Percentiles rank a stretch among this genome's conserved stretches.
phyloP scores from a whole-genome alignment of 768 basidiomycete genomes.

The Pulveroboletus sp. region DNA sequence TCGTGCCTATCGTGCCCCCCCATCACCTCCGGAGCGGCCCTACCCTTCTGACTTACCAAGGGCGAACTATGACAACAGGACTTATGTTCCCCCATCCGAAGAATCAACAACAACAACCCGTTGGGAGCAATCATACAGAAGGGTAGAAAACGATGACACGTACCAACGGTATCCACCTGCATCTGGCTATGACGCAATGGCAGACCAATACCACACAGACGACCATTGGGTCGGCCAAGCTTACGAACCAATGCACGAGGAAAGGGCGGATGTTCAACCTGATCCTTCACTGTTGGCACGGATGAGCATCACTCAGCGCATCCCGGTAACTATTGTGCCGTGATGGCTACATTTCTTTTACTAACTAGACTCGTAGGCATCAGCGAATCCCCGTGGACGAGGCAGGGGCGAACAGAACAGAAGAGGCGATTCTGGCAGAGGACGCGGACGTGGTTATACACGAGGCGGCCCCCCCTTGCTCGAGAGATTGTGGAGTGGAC shows the following conservation, averaged over 20 bases:
- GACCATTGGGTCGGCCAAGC: conserved; percentile 5
- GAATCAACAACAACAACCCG: not conserved
- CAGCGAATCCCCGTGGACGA: conserved; percentile 19
- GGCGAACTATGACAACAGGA: conserved; percentile 6
- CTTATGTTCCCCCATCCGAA: not conserved
- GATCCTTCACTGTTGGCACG: conserved; percentile 24
- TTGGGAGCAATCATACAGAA: conserved; percentile 11
- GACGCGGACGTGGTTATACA: conserved; percentile 17
- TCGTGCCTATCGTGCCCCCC: conserved; percentile 4
- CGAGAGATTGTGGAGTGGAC: conserved; percentile 12
- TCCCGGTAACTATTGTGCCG: conserved; percentile 17
- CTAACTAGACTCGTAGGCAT: conserved; percentile 9
- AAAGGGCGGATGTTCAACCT: conserved; percentile 10
- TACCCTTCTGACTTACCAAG: conserved; percentile 9
- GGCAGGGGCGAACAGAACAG: conserved; percentile 18
- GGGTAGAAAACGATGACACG: conserved; percentile 12
- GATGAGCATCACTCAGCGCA: conserved; percentile 18
- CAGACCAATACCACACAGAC: conserved; percentile 6
- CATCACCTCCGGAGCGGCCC: conserved; percentile 6
- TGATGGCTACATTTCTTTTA: not conserved
- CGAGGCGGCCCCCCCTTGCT: conserved; percentile 19
- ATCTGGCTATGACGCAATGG: not conserved
- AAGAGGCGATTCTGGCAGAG: conserved; percentile 21
- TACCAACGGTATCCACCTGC: conserved; percentile 6
- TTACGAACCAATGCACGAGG: conserved; percentile 13